These are phyloP conservation scores for Lipomyces sp. DNA, from an alignment of 805 yeast genomes.

Conservation along the genomic window DNA sequence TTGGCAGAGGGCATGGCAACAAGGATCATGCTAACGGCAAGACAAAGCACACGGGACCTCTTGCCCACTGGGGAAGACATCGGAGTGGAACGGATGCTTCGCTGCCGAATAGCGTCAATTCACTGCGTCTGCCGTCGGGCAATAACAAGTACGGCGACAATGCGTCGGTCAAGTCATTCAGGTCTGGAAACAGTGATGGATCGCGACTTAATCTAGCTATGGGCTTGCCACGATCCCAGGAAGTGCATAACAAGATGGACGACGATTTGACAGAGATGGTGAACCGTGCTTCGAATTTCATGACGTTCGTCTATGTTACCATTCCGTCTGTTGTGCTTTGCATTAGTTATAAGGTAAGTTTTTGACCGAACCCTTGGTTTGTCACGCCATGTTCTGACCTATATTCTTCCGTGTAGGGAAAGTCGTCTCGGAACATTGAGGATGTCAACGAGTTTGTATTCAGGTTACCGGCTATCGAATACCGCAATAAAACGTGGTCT, in stretches of 20 bases:
- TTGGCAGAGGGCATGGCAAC: too few species aligned
- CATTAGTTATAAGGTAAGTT: slow-evolving; percentile 58
- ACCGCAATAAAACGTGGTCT: slow-evolving; percentile 67
- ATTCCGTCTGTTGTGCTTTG: slow-evolving; percentile 53
- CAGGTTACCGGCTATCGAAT: slow-evolving; percentile 57
- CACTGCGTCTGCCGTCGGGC: too few species aligned
- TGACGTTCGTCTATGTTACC: slow-evolving; percentile 61
- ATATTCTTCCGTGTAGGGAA: slow-evolving; percentile 43
- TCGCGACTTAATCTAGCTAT: background rate
- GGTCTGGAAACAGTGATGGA: slow-evolving; percentile 9
- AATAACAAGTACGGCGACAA: slow-evolving; percentile 4
- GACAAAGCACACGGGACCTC: too few species aligned
- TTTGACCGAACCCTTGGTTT: slow-evolving; percentile 1
- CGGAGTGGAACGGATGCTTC: too few species aligned
- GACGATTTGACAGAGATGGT: slow-evolving; percentile 58
- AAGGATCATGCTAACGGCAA: too few species aligned
- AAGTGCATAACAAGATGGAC: slow-evolving; percentile 1
- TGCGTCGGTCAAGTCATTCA: slow-evolving; percentile 13
- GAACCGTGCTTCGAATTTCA: slow-evolving; percentile 65
- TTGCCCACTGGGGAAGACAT: too few species aligned
- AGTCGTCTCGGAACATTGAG: slow-evolving; percentile 62
- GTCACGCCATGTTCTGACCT: background rate
- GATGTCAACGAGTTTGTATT: slow-evolving; percentile 74
- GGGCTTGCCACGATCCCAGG: background rate
- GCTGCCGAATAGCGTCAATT: too few species aligned